Evolutionary conservation across 1,284 basidiomycete species (phyloP).

Genomic region (Mycocalia duriaeana): DNA sequence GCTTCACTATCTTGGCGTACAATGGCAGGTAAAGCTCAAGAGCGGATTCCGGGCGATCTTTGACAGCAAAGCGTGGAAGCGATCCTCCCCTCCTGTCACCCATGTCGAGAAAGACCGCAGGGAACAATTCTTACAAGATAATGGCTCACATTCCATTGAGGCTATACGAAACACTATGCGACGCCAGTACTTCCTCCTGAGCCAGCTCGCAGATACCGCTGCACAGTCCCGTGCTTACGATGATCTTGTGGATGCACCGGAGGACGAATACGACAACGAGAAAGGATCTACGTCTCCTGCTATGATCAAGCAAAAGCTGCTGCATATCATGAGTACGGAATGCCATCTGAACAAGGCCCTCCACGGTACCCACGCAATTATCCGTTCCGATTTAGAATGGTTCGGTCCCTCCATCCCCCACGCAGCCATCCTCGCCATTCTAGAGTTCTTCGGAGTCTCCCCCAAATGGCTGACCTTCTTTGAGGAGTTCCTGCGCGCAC

Average conservation of each 20-base stretch:
- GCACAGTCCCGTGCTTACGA: slow-evolving; percentile 21
- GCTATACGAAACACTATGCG: slow-evolving; percentile 16
- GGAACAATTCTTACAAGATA: slow-evolving; percentile 14
- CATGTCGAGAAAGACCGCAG: slow-evolving; percentile 13
- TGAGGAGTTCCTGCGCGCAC: slow-evolving; percentile 30
- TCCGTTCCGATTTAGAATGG: slow-evolving; percentile 40
- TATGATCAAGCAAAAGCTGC: slow-evolving; percentile 20
- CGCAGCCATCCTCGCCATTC: slow-evolving; percentile 31
- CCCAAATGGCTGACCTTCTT: slow-evolving; percentile 33
- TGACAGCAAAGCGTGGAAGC: slow-evolving; percentile 31
- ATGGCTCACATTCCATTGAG: slow-evolving; percentile 17
- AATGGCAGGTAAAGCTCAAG: slow-evolving; percentile 37
- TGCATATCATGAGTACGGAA: slow-evolving; percentile 35
- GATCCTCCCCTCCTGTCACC: slow-evolving; percentile 12
- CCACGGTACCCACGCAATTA: slow-evolving; percentile 26
- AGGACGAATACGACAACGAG: slow-evolving; percentile 5
- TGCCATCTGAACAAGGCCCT: slow-evolving; percentile 31
- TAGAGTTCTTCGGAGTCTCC: slow-evolving; percentile 36
- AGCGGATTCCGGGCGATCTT: slow-evolving; percentile 23
- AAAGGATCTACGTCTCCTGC: slow-evolving; percentile 7
- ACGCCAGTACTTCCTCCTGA: slow-evolving; percentile 26
- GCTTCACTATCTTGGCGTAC: slow-evolving; percentile 36
- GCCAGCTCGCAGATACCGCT: slow-evolving; percentile 24
- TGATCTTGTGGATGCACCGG: slow-evolving; percentile 19
- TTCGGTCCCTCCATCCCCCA: slow-evolving; percentile 42